Evolutionary conservation across 805 yeast genomes (phyloP).

Genomic region (Hanseniaspora guilliermondii): DNA sequence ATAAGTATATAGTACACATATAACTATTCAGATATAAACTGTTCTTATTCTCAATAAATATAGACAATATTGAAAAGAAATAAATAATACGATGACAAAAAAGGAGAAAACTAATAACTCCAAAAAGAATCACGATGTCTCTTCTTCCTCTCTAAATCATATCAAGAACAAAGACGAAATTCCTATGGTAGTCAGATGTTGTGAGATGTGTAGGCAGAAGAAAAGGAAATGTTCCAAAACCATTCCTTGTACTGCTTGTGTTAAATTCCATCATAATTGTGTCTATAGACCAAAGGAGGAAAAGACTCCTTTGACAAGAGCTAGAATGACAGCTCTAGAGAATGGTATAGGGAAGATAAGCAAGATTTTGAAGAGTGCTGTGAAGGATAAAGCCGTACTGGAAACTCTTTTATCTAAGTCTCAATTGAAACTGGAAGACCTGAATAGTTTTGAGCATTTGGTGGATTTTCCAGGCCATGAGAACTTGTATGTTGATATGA

Average conservation of each 20-base stretch:
- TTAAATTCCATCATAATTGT: slow-evolving; percentile 60
- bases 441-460: slow-evolving; percentile 1
- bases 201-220: slow-evolving; percentile 74
- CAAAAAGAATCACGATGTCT: not conserved
- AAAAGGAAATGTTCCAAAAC: slow-evolving; percentile 74
- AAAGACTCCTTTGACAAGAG: slow-evolving; percentile 71
- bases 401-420: not conserved
- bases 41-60: no score
- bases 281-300: slow-evolving; percentile 65
- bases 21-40: no score
- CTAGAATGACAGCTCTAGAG: slow-evolving; percentile 67
- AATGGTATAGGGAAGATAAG: slow-evolving; percentile 29
- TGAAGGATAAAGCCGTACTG: slow-evolving; percentile 32
- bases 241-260: slow-evolving; percentile 66
- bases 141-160: not conserved
- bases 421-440: not conserved
- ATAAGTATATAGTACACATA: no score
- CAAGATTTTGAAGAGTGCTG: slow-evolving; percentile 35
- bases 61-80: no score
- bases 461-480: not conserved
- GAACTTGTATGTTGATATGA: not conserved
- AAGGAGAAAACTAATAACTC: not conserved
- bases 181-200: slow-evolving; percentile 26
- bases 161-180: not conserved
- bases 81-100: not conserved